A percentile compares a stretch with the other conserved stretches of the same genome.
Evolutionary conservation across 148 eudicot genomes (phyloP).

Genomic region (Camellia lanceoleosa): DNA sequence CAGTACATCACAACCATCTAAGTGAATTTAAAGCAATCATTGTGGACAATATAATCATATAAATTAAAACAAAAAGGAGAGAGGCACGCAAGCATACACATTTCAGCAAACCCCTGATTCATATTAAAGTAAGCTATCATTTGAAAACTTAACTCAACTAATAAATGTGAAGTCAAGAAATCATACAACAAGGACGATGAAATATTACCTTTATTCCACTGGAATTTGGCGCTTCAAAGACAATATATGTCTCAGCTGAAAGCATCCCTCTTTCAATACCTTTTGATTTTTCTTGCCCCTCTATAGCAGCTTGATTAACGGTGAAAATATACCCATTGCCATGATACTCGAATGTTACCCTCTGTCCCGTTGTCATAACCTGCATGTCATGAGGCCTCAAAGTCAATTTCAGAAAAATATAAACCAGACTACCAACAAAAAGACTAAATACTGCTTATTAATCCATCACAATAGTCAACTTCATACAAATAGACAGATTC

Average conservation of each 20-base stretch:
- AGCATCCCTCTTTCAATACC: constrained; percentile 70
- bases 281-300: constrained; percentile 59
- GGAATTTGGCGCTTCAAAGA: constrained; percentile 76
- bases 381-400: constrained; percentile 33
- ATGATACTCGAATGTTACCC: constrained; percentile 79
- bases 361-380: constrained; percentile 89
- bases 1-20: neutral
- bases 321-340: constrained; percentile 69
- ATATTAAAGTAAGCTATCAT: neutral
- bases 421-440: neutral
- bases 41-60: neutral
- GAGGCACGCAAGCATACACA: neutral
- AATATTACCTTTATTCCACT: constrained; percentile 81
- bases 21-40: neutral
- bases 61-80: neutral
- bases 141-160: neutral
- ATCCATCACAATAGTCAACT: neutral
- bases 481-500: neutral
- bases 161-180: constrained; percentile 7
- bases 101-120: neutral
- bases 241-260: constrained; percentile 71
- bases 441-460: neutral
- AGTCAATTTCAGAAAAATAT: constrained; percentile 7
- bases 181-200: neutral
- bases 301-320: constrained; percentile 76